Evolutionary conservation across 768 basidiomycete genomes (phyloP).

Genomic region (Goffeauzyma gilvescens): DNA sequence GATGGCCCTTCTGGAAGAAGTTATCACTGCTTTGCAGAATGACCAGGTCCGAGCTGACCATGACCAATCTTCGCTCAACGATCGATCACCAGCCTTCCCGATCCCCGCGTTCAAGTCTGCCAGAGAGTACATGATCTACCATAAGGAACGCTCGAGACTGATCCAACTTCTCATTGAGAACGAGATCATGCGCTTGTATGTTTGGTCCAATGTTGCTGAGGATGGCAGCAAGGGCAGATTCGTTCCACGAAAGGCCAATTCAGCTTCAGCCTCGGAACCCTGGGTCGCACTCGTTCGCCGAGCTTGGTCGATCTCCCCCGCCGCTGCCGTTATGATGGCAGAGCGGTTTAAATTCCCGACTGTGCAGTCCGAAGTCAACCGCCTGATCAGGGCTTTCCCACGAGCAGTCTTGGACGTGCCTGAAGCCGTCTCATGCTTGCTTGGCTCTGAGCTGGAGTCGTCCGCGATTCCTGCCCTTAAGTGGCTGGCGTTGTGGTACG

Average conservation of each 20-base stretch:
- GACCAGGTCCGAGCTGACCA: constrained; percentile 46
- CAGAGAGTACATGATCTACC: constrained; percentile 42
- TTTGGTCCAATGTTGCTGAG: constrained; percentile 76
- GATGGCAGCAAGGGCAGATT: constrained; percentile 43
- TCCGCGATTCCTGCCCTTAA: constrained; percentile 52
- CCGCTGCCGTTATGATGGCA: constrained; percentile 60
- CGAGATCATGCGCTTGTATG: constrained; percentile 63
- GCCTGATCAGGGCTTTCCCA: constrained; percentile 55
- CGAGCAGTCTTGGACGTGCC: constrained; percentile 51
- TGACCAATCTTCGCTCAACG: constrained; percentile 21
- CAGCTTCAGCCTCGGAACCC: constrained; percentile 17
- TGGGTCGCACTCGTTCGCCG: constrained; percentile 54
- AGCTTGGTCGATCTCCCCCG: constrained; percentile 66
- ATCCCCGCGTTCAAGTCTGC: constrained; percentile 15
- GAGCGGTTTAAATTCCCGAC: constrained; percentile 63
- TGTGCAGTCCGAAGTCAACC: constrained; percentile 53
- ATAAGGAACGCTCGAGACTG: constrained; percentile 52
- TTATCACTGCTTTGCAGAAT: constrained; percentile 53
- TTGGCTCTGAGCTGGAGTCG: constrained; percentile 51
- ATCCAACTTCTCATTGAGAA: constrained; percentile 73
- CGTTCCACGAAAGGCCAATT: background rate
- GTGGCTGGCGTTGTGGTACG: constrained; percentile 74
- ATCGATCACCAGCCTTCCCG: constrained; percentile 17
- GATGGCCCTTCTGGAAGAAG: constrained; percentile 67
- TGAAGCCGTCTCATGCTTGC: constrained; percentile 59